Conservation (phyloP, 139 green algal species). For the Coelastrella sp. region DNA sequence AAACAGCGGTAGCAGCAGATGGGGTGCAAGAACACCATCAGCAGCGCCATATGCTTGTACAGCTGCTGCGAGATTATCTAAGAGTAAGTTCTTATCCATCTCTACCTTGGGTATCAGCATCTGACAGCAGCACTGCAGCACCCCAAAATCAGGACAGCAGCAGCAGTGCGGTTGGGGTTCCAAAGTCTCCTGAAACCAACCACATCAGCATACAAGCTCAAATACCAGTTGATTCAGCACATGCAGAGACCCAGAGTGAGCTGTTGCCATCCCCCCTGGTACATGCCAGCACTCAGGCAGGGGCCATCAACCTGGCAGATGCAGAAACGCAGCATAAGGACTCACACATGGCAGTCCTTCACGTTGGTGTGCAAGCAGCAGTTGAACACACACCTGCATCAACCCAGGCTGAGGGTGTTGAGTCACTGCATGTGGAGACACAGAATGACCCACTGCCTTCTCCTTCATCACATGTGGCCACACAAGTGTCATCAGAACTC, state of each 20-base stretch:
- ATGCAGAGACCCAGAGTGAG: neutral
- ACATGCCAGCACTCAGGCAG: conserved; percentile 25
- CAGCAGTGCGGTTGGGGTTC: neutral
- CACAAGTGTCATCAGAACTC: neutral
- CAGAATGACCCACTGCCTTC: conserved; percentile 14
- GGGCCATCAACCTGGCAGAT: neutral
- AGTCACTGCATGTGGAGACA: neutral
- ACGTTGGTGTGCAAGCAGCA: neutral
- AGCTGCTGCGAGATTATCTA: conserved; percentile 44
- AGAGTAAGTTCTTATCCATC: neutral
- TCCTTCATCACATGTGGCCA: neutral
- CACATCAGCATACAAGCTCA: neutral
- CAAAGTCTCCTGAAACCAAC: neutral
- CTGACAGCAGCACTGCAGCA: neutral
- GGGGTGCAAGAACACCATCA: conserved; percentile 1
- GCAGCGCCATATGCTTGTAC: neutral
- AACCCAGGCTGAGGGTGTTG: neutral
- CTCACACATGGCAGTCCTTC: neutral
- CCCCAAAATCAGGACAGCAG: neutral
- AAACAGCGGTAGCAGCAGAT: neutral
- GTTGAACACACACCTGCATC: neutral
- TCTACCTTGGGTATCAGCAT: neutral
- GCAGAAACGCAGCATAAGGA: neutral
- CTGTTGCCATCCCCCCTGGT: neutral
- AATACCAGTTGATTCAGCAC: neutral